Percentiles rank a stretch among this genome's conserved stretches.
Evolutionary conservation across 176 grass and related monocot species (phyloP).

Genomic region (Aegilops bicornis): DNA sequence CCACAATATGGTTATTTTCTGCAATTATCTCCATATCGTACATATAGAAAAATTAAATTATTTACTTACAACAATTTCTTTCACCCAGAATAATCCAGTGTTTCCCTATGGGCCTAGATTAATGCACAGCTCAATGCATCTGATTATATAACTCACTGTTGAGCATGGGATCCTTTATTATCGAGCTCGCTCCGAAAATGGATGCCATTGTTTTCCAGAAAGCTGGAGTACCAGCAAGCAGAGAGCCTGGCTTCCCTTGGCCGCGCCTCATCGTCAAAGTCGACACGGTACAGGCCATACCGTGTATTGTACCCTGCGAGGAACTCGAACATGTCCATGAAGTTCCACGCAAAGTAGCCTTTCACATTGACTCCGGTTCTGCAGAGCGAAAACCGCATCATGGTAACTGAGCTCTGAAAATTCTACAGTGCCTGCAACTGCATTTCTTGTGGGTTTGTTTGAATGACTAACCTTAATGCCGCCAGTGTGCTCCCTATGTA

Average conservation of each 20-base stretch:
- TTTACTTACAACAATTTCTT: neutral
- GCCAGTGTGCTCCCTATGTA: conserved; percentile 45
- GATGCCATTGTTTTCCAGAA: conserved; percentile 29
- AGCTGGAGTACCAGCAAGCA: conserved; percentile 51
- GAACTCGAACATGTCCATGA: conserved; percentile 65
- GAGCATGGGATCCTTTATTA: neutral
- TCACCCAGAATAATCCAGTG: neutral
- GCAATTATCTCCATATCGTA: no score
- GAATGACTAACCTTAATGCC: conserved; percentile 44
- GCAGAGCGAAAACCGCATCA: neutral
- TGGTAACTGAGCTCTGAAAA: neutral
- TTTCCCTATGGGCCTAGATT: neutral
- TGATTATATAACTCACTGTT: neutral
- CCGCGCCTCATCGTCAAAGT: conserved; percentile 38
- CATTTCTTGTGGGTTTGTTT: neutral
- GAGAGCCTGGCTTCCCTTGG: conserved; percentile 49
- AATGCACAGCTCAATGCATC: neutral
- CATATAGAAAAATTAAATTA: neutral
- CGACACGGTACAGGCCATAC: conserved; percentile 58
- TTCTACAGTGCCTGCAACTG: neutral
- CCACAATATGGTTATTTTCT: no score
- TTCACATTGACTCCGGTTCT: conserved; percentile 64
- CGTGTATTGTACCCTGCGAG: conserved; percentile 31
- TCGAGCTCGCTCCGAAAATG: neutral
- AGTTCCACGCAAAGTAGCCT: conserved; percentile 60